A percentile compares a stretch with the other conserved stretches of the same genome.
phyloP scores from a whole-genome alignment of 2,329 filamentous ascomycete genomes.

The Akanthomyces uredinophilus region DNA sequence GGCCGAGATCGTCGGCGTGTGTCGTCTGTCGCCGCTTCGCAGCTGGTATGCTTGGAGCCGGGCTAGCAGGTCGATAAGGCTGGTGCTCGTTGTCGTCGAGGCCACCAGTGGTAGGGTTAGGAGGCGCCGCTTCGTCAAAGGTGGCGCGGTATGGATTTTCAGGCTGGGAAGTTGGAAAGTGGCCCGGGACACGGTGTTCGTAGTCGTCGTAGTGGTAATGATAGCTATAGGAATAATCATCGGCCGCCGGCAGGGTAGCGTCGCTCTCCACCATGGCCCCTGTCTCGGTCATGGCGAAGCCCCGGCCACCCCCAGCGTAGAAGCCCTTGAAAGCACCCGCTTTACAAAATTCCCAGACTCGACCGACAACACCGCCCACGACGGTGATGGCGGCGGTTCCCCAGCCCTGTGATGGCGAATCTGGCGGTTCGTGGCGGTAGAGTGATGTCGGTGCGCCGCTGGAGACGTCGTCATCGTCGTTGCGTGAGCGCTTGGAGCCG shows the following conservation, averaged over 20 bases:
- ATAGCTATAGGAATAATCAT: constrained; percentile 16
- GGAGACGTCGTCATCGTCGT: constrained; percentile 28
- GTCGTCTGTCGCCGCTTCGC: constrained; percentile 52
- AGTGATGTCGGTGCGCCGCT: constrained; percentile 27
- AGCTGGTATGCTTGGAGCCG: constrained; percentile 41
- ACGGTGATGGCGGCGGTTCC: constrained; percentile 55
- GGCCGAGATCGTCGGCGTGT: constrained; percentile 51
- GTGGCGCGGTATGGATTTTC: constrained; percentile 11
- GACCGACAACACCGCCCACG: constrained; percentile 53
- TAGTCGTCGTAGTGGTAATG: constrained; percentile 22
- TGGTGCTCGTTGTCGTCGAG: constrained; percentile 23
- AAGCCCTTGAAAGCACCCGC: constrained; percentile 73
- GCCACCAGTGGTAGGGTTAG: constrained; percentile 24
- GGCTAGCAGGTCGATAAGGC: constrained; percentile 21
- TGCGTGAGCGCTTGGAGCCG: constrained; percentile 40
- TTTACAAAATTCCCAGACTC: constrained; percentile 81
- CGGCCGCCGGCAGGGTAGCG: constrained; percentile 13
- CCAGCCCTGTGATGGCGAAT: constrained; percentile 41
- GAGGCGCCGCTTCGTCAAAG: neutral
- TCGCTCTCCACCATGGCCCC: constrained; percentile 22
- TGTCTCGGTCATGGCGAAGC: constrained; percentile 51
- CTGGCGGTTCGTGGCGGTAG: constrained; percentile 27
- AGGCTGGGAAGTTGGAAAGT: constrained; percentile 30
- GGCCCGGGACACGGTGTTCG: constrained; percentile 24
- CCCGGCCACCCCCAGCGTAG: constrained; percentile 74